Base-by-base conservation (phyloP, 2,329 filamentous ascomycete genomes). In the Alternaria sp. region DNA sequence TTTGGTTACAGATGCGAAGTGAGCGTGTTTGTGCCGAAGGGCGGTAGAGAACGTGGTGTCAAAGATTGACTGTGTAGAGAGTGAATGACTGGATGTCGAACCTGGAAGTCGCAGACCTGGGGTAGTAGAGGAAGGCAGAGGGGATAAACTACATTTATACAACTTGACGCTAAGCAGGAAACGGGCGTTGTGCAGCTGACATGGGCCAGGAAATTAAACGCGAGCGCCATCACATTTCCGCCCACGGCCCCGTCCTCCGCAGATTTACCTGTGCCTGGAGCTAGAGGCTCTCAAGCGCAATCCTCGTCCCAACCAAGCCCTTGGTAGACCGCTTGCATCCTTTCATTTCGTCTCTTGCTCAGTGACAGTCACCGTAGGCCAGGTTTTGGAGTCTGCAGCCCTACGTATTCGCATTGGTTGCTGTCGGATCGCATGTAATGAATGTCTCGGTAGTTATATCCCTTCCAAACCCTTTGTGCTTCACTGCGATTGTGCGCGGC, bases 401-500 rank as follows among this genome's bases (percentile, higher is more conserved):
- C 59, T 43, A 51, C 54, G n/a, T 12, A 56, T 45, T 11, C 28
- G 58, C 57, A 69, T 63, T 73, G 68, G 64, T 52, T 62, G 56
- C 61, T 54, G 55, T n/a, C 11, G 43, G n/a, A 10, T 40, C 15
- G 50, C 30, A 44, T 30, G 32, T 45, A 30, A 50, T 45, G 69
- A 68, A 43, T 69, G 65, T 72, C n/a, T 44, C 43, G 74, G 76
- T 69, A 81, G 86, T 81, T 86, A 86, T 75, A 80, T 87, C 70
- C 13, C 51, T 36, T 40, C 58, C 36, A 32, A 40, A 36, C 49
- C 23, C 49, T 25, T 52, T 23, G 49, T 52, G 49, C 49, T 52
- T 52, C 49, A 52, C 32, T 36, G 25, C 21, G 23, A 58, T 28
- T 28, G 32, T 57, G 40, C 44, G 44, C 57, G 52, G 54, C 54